Conservation (phyloP, 2,329 filamentous ascomycete species). For the Nemania sp. region DNA sequence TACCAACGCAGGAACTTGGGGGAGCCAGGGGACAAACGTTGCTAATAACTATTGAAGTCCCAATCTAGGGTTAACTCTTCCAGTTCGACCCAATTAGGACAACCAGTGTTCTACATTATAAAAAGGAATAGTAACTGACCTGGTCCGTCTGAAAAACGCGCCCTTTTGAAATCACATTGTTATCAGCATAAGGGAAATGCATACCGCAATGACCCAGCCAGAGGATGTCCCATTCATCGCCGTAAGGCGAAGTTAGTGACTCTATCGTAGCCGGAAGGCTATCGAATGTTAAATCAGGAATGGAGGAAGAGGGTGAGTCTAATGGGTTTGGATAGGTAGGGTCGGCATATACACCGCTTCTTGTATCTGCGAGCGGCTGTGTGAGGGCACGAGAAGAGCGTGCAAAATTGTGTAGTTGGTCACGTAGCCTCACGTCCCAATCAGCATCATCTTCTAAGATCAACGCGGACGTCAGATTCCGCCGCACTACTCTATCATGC, state of each 20-base stretch:
- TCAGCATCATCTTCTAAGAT: slow-evolving; percentile 62
- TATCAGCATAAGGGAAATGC: slow-evolving; percentile 46
- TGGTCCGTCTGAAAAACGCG: slow-evolving; percentile 51
- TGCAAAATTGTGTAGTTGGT: slow-evolving; percentile 54
- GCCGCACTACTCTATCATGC: slow-evolving; percentile 55
- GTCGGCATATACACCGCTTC: slow-evolving; percentile 38
- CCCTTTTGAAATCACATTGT: slow-evolving; percentile 45
- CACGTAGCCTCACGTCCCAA: slow-evolving; percentile 59
- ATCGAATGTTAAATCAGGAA: slow-evolving; percentile 16
- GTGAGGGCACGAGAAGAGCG: slow-evolving; percentile 37
- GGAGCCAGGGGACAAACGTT: too few relatives aligned
- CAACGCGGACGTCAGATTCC: slow-evolving; percentile 56
- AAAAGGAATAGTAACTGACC: not conserved
- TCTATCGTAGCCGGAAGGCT: slow-evolving; percentile 17
- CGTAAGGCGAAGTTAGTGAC: slow-evolving; percentile 48
- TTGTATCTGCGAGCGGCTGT: slow-evolving; percentile 33
- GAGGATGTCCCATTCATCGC: slow-evolving; percentile 65
- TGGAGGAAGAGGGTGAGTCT: not conserved
- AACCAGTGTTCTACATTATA: not conserved
- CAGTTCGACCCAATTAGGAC: not conserved
- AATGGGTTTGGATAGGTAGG: slow-evolving; percentile 43
- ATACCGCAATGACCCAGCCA: slow-evolving; percentile 64
- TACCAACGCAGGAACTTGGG: not conserved
- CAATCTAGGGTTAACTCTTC: not conserved
- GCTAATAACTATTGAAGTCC: not conserved